phyloP scores from a whole-genome alignment of 2,329 filamentous ascomycete genomes.

The Ambrosiella xylebori region DNA sequence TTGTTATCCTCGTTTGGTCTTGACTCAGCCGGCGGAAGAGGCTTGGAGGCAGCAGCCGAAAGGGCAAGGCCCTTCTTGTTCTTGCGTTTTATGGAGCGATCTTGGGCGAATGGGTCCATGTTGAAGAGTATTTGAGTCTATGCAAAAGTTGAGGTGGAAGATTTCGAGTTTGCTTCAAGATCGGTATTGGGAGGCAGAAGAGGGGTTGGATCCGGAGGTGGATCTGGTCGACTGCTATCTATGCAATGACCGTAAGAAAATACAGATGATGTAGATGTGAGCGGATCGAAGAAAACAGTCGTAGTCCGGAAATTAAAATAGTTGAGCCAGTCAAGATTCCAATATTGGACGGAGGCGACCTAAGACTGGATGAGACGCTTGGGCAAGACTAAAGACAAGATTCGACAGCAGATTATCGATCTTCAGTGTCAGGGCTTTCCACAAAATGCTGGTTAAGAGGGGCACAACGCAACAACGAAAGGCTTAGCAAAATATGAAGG shows the following conservation, averaged over 20 bases:
- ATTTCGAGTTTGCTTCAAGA: no score
- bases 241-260: no score
- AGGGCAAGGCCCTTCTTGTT: conserved; percentile 93
- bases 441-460: neutral
- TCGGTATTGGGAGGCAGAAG: neutral
- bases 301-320: no score
- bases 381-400: no score
- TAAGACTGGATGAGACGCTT: no score
- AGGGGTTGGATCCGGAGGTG: neutral
- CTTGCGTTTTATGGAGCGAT: conserved; percentile 89
- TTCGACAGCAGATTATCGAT: no score
- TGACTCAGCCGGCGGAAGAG: conserved; percentile 53
- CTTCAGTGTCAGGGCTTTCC: neutral
- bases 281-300: no score
- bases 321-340: no score
- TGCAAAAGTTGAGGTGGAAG: neutral
- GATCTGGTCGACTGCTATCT: no score
- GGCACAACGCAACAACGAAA: neutral
- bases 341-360: no score
- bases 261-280: no score
- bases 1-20: conserved; percentile 40
- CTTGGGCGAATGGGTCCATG: conserved; percentile 46
- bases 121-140: conserved; percentile 11
- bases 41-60: conserved; percentile 58
- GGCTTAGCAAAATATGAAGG: neutral